Conservation (phyloP, 2,329 filamentous ascomycete genomes). For the Metarhizium brunneum region DNA sequence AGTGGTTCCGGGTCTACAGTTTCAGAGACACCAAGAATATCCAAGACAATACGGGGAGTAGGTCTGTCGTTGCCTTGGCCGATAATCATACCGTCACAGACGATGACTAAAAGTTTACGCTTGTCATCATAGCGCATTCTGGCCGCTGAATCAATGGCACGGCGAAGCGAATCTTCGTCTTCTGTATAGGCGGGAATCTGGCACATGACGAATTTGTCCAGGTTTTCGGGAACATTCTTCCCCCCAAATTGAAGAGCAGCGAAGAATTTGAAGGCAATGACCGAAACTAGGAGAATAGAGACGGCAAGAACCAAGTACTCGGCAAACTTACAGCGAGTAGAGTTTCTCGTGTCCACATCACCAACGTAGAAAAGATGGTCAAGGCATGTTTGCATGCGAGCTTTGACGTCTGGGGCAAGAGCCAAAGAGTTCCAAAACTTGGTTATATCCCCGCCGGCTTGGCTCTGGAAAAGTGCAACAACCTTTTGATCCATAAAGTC, state of each 20-base stretch:
- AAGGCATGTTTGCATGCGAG: slow-evolving; percentile 70
- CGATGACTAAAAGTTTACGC: slow-evolving; percentile 82
- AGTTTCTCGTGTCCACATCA: slow-evolving; percentile 84
- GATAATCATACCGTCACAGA: slow-evolving; percentile 99
- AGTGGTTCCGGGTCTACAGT: slow-evolving; percentile 90
- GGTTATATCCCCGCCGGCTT: slow-evolving; percentile 70
- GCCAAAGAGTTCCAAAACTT: slow-evolving; percentile 70
- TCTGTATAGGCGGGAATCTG: slow-evolving; percentile 97
- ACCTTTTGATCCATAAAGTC: slow-evolving; percentile 77
- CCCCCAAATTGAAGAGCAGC: slow-evolving; percentile 88
- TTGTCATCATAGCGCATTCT: slow-evolving; percentile 98
- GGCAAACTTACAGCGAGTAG: slow-evolving; percentile 74
- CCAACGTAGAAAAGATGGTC: slow-evolving; percentile 94
- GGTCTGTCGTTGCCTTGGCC: slow-evolving; percentile 95
- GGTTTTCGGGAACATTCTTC: slow-evolving; percentile 87
- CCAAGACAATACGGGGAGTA: slow-evolving; percentile 89
- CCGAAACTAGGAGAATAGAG: slow-evolving; percentile 65
- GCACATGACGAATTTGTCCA: slow-evolving; percentile 97
- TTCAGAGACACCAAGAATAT: slow-evolving; percentile 92
- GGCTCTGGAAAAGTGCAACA: slow-evolving; percentile 65
- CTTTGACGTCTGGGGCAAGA: slow-evolving; percentile 46
- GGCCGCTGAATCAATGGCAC: slow-evolving; percentile 92
- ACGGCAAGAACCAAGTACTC: slow-evolving; percentile 84
- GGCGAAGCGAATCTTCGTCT: slow-evolving; percentile 92
- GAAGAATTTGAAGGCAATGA: slow-evolving; percentile 94